Percentiles rank a stretch among this genome's conserved stretches.
Evolutionary conservation across 2,329 filamentous ascomycete genomes (phyloP).

Genomic region (Nigrospora osmanthi): DNA sequence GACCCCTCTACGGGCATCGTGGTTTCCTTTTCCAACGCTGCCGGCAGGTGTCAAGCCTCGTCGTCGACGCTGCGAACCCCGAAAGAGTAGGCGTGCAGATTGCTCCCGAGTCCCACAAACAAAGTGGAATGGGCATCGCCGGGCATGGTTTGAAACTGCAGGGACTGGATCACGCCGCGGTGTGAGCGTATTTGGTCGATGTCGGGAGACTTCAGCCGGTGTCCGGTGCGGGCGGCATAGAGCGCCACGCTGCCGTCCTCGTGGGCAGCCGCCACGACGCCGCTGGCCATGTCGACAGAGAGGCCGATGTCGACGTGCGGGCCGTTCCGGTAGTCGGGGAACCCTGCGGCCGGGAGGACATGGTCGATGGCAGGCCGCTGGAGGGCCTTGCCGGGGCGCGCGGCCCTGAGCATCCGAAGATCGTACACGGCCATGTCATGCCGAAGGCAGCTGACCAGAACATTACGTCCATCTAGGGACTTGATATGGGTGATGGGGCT

Average conservation of each 20-base stretch:
- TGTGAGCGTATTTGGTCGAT: conserved; percentile 8
- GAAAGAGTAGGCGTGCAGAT: conserved; percentile 36
- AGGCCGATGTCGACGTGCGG: conserved; percentile 42
- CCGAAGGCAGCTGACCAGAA: conserved; percentile 44
- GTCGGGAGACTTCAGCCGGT: conserved; percentile 19
- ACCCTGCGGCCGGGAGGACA: conserved; percentile 33
- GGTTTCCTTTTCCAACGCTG: too few species aligned
- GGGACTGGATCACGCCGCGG: conserved; percentile 26
- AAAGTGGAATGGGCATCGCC: conserved; percentile 36
- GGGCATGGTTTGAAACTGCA: conserved; percentile 38
- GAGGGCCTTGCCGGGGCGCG: background rate
- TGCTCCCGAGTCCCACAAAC: conserved; percentile 31
- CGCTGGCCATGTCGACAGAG: conserved; percentile 37
- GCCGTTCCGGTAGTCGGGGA: conserved; percentile 41
- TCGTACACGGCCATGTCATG: conserved; percentile 49
- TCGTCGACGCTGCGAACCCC: conserved; percentile 23
- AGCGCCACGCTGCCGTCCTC: conserved; percentile 38
- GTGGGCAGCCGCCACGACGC: conserved; percentile 46
- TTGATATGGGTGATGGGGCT: conserved; percentile 41
- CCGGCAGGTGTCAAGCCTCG: conserved; percentile 17
- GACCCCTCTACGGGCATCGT: too few species aligned
- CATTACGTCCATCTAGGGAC: conserved; percentile 37
- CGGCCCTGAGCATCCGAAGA: conserved; percentile 30
- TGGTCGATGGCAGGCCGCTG: background rate
- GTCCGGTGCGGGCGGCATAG: conserved; percentile 41